Evolutionary conservation across 257 asterid genomes (phyloP), one percentile per base, ranked within the genome.

Genomic region (Gentiana straminea): DNA sequence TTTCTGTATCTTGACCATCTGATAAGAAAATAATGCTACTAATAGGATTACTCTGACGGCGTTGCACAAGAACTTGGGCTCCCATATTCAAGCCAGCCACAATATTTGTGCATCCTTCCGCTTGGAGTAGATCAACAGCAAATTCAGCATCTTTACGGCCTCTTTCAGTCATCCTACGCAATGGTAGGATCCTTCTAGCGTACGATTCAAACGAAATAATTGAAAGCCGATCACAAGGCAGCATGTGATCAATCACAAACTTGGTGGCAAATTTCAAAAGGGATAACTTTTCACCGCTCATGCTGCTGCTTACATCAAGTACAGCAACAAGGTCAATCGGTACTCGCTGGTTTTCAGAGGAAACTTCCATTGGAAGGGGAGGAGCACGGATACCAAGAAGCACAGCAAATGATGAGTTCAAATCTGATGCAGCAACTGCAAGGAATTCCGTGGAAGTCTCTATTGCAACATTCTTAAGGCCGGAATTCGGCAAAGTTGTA

Each of bases 271-370:
- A 60, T 62, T 75, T 66, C 33, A 67, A 54, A 60, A 75, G 77
- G 4, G 39, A 7, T 47, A 70, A 39, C 59, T 75, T 75, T 43
- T 64, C 13, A 13, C 81, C 81, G 3, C 34, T 33, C 83, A 73
- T 73, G 67, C 83, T 77, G 49, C 73, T 68, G 8, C 45, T 39
- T 4, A 39, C 45, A 39, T 39, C 45, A 39, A 39, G 45, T 8
- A 39, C 45, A 39, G 54, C 83, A 32, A 77, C 77, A 45, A 77
- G 79, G 57, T 77, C 83, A 55, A 77, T 70, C 34, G 73, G 77
- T 2, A 72, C 73, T 3, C 77, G 75, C 36, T 58, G 67, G 12
- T 3, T n/a, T 33, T 49, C 52, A 24, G 24, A 24, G 24, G 24
- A 24, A 24, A 24, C 24, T 45, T 59, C 69, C 33, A 62, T 64